Base-by-base conservation (phyloP, 2,329 filamentous ascomycete genomes). In the Calonectria hongkongensis region DNA sequence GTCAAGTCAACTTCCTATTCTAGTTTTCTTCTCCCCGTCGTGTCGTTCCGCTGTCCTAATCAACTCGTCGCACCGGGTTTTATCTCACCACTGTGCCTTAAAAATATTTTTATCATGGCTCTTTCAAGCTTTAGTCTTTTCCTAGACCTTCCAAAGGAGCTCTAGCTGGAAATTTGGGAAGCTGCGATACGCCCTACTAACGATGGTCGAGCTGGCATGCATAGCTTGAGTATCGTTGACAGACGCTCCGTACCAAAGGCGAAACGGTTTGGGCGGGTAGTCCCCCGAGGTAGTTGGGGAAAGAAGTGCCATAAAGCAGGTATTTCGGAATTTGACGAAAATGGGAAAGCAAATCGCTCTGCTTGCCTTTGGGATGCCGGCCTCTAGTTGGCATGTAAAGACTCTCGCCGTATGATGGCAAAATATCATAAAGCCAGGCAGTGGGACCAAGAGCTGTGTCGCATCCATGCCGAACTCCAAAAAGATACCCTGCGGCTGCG, bases 361-460 rank as follows among this genome's bases (percentile, higher is more conserved):
- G 56, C 67, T 4, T 64, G 64, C 25, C 43, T 63, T 15, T 64
- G 58, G 67, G 56, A 70, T 15, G 25, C 56, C 1, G 56, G 47
- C 25, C 67, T 70, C n/a, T 69, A 45, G 66, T 48, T 54, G 3
- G 43, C 66, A 1, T 68, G 66, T 30, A 39, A 30, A 27, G 66
- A 68, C 16, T 68, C 66, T 5, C 66, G 66, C n/a, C 16, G 39
- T 0, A 21, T 16, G 41, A 68, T 62, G 13, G 39, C 9, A 13
- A 48, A 9, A 2, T 28, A 18, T 21, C 13, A 50, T 2, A 50
- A 28, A 15, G 45, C 36, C 4, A 6, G 15, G 1, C 4, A 48
- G 16, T 30, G 41, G 51, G 2, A 43, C 8, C 41, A 43, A 43
- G 18, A n/a, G 3, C 41, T 43, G 8, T 8, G 18, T 18, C 41